Base-by-base conservation (phyloP, 768 basidiomycete species). In the Coprinopsis cinerea region DNA sequence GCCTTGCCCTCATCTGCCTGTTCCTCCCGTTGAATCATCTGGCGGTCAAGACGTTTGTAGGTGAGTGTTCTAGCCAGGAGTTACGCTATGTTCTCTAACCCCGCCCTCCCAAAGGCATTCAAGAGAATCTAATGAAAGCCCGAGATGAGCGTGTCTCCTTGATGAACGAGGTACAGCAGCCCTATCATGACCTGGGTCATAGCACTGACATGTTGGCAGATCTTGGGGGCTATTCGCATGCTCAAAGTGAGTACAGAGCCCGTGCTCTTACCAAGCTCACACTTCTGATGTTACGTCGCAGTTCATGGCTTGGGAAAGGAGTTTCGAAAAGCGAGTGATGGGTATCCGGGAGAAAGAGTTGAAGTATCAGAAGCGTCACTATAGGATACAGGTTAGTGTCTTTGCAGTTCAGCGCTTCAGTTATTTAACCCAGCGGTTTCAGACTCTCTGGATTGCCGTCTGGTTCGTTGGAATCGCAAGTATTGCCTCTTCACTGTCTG, bases 241-340 rank as follows among this genome's bases (percentile, higher is more conserved):
- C 79, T 94, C 57, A 94, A 95, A 59, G 74, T 75, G 32, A 1
- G 27, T 30, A 13, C 40, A 27, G 51, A 3, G n/a, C n/a, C 53
- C 2, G 13, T 47, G 6, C 7, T 6, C 18, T 6, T 39, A 10
- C 17, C 18, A 17, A 9, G n/a, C n/a, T n/a, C n/a, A n/a, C n/a
- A n/a, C n/a, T n/a, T n/a, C 27, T 34, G 20, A 17, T 57, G 17
- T 6, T 24, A 5, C 17, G 4, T 20, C 4, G 14, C 27, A 27
- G 83, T 96, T 94, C 66, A 94, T 95, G 91, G 92, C 91, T 15
- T 78, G 76, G 92, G 92, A 96, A 64, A 82, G 92, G 22, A 90
- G 81, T 61, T 94, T 94, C 57, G 92, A 95, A 66, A 72, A 74
- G 20, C 76, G 75, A 10, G 82, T 93, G 0, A 63, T 86, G 47